A percentile compares a stretch with the other conserved stretches of the same genome.
Evolutionary conservation across 2,329 filamentous ascomycete genomes (phyloP).

Genomic region (Beauveria bassiana): DNA sequence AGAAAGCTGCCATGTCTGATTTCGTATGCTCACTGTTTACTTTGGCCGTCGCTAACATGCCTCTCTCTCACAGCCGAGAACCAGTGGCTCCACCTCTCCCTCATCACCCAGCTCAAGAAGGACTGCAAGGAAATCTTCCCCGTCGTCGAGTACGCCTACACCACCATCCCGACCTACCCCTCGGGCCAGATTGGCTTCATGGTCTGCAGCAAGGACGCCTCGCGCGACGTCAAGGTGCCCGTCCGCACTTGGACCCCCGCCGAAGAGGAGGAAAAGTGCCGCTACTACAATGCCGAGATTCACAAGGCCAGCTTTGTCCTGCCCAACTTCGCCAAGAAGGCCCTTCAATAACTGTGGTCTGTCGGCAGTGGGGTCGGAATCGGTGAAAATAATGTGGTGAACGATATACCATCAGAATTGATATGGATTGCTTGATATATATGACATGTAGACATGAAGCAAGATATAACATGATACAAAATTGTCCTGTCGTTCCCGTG

Average conservation of each 20-base stretch:
- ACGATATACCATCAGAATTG: slow-evolving; percentile 1
- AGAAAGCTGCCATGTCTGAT: slow-evolving; percentile 16
- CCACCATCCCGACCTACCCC: slow-evolving; percentile 97
- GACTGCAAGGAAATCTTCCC: slow-evolving; percentile 96
- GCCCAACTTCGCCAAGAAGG: slow-evolving; percentile 86
- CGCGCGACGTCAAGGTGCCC: slow-evolving; percentile 75
- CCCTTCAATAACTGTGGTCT: slow-evolving; percentile 41
- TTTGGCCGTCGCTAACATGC: slow-evolving; percentile 3
- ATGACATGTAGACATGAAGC: background rate
- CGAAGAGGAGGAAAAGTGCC: slow-evolving; percentile 88
- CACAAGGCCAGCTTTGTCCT: slow-evolving; percentile 92
- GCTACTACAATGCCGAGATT: slow-evolving; percentile 96
- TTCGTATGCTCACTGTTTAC: slow-evolving; percentile 13
- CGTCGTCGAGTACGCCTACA: slow-evolving; percentile 96
- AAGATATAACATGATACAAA: background rate
- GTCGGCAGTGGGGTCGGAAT: background rate
- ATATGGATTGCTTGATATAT: background rate
- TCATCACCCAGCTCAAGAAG: slow-evolving; percentile 95
- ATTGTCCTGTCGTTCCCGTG: background rate
- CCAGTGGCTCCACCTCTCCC: slow-evolving; percentile 94
- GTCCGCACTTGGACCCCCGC: slow-evolving; percentile 72
- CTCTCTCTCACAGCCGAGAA: slow-evolving; percentile 67
- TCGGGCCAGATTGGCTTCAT: slow-evolving; percentile 99
- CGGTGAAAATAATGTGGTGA: background rate
- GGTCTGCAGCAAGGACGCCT: slow-evolving; percentile 95